phyloP scores from a whole-genome alignment of 2,329 filamentous ascomycete species.

The Arachnomyces sp. region DNA sequence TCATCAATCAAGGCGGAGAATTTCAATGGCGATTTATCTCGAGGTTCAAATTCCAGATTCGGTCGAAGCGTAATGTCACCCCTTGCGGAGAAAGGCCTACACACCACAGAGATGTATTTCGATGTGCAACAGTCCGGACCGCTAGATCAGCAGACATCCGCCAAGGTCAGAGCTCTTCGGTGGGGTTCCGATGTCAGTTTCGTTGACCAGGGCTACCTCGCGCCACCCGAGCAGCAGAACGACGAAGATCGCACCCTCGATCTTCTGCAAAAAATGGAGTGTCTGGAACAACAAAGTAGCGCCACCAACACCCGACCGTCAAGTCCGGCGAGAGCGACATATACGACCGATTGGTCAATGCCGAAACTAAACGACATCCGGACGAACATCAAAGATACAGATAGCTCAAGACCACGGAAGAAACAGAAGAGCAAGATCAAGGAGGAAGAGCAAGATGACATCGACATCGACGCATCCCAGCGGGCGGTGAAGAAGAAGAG shows the following conservation, averaged over 20 bases:
- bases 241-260: constrained; percentile 50
- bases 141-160: constrained; percentile 30
- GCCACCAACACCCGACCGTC: constrained; percentile 53
- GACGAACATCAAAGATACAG: constrained; percentile 24
- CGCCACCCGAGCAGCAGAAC: constrained; percentile 50
- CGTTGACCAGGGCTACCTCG: constrained; percentile 52
- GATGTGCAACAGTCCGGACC: constrained; percentile 28
- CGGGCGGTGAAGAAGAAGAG: neutral
- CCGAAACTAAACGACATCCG: neutral
- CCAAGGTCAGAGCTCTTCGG: constrained; percentile 41
- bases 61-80: constrained; percentile 1
- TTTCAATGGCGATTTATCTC: neutral
- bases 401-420: constrained; percentile 36
- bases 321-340: constrained; percentile 40
- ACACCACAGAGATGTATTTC: constrained; percentile 33
- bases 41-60: neutral
- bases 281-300: constrained; percentile 52
- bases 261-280: constrained; percentile 50
- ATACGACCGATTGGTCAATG: neutral
- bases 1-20: neutral
- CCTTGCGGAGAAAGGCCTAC: constrained; percentile 19
- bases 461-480: constrained; percentile 24
- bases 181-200: constrained; percentile 67
- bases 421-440: constrained; percentile 50
- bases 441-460: constrained; percentile 32